Base-by-base conservation (phyloP, 805 yeast genomes). In the Sugiyamaella boreocaroliniensis region DNA sequence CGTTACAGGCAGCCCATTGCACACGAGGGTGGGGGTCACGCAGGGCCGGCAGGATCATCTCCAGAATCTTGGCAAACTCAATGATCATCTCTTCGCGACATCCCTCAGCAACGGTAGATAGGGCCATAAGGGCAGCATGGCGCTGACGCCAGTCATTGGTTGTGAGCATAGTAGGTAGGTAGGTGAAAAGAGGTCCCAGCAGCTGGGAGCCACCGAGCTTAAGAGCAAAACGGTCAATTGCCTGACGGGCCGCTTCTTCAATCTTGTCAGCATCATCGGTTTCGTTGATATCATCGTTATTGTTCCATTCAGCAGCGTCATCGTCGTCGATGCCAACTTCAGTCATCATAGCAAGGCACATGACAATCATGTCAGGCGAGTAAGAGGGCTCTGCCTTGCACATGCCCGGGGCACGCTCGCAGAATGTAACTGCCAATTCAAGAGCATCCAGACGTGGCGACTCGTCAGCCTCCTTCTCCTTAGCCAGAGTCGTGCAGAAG, bases 41-140 rank as follows among this genome's bases (percentile, higher is more conserved):
- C 56, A 93, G 74, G n/a, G 85, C 74, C 2, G 98, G 97, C 60
- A 89, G 67, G 34, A 93, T 83, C 81, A 92, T 76, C 61, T 87
- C 95, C 59, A 93, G 72, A 45, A 93, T 81, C 63, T 80, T 81
- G 55, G 89, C 86, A 47, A 89, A 85, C 66, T 89, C 96, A 32
- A 79, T 73, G 47, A 87, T 85, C 70, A 93, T 76, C 12, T 86
- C 89, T 59, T 90, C 97, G 47, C 88, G 78, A 71, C 98, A 92
- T 49, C 99, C 99, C 73, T 93, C 99, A 41, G 97, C 97, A 19
- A 96, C 96, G 4, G 96, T 83, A 0, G 97, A 89, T 26, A 93
- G 73, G 0, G 97, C 97, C 98, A 93, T 93, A 52, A 93, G 72
- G 1, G 97, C 96, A 20, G 96, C 99, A 67, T 90, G 96, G 57